Evolutionary conservation across 192 early-diverging fungal species (phyloP), one percentile per base, ranked within the genome.

Genomic region (Mortierella hygrophila): DNA sequence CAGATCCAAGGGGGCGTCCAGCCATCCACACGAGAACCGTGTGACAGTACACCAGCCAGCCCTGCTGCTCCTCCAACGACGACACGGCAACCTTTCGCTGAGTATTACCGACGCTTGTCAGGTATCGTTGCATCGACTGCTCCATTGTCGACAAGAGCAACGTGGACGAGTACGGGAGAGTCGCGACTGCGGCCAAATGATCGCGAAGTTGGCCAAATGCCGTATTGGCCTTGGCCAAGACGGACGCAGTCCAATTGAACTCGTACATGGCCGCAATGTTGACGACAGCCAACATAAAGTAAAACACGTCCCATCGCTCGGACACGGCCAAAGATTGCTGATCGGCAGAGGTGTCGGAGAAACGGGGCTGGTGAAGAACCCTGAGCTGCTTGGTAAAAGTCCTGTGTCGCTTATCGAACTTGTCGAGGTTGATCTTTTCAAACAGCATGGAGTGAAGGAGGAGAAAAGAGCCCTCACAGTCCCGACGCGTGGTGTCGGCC

Each of bases 381-480:
- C 49, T 68, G 37, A 85, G n/a, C 63, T 88, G 83, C 26, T 88
- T 81, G 6, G 73, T 40, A 52, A 89, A 85, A 40, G 47, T 70
- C 41, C 68, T 55, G 35, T 82, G 68, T 37, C 81, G 79, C 44
- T 89, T 81, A 13, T 85, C 78, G 79, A 93, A 93, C 20, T 80
- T 41, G 49, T 93, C 92, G n/a, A 93, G 81, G 6, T 90, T 91
- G 41, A 93, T 90, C 63, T 91, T 93, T 21, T 90, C 91, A 79
- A 93, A 93, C 32, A 93, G 78, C 92, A 93, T 91, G 18, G 91
- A 90, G 46, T 93, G 92, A 6, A 93, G 81, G 26, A 89, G 80
- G 29, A 91, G 60, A 71, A 89, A 92, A 6, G 91, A 75, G 8
- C 71, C 77, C 60, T 89, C 81, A 60, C 81, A 77, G 37, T 81